Evolutionary conservation across 2,329 filamentous ascomycete genomes (phyloP).

Genomic region (Arthrobotrys megalospora): DNA sequence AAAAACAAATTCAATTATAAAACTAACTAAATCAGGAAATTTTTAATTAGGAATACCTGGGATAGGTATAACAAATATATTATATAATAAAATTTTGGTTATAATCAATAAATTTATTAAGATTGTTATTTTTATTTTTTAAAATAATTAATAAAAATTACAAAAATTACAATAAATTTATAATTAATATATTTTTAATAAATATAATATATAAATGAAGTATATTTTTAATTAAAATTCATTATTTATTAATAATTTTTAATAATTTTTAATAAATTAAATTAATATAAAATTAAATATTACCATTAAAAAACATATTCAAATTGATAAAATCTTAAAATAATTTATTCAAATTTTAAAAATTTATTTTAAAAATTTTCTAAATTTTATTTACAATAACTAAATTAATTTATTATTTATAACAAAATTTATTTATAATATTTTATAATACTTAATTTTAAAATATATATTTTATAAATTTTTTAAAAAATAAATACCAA

Average conservation of each 20-base stretch:
- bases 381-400: constrained; percentile 19
- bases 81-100: neutral
- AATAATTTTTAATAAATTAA: constrained; percentile 15
- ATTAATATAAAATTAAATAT: neutral
- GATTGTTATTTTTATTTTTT: neutral
- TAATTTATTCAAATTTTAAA: neutral
- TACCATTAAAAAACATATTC: neutral
- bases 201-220: neutral
- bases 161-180: constrained; percentile 3
- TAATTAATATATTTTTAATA: constrained; percentile 1
- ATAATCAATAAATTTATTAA: neutral
- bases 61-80: too few relatives aligned
- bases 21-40: too few relatives aligned
- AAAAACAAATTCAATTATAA: too few relatives aligned
- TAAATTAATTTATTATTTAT: too few relatives aligned
- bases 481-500: neutral
- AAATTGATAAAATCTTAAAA: neutral
- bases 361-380: constrained; percentile 3
- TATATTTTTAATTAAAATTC: neutral
- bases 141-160: constrained; percentile 12
- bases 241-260: neutral
- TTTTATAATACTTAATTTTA: neutral
- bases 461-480: constrained; percentile 9
- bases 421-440: neutral
- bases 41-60: too few relatives aligned